Evolutionary conservation across 164 flowering plant species (phyloP).

Genomic region (Vitis labrusca): DNA sequence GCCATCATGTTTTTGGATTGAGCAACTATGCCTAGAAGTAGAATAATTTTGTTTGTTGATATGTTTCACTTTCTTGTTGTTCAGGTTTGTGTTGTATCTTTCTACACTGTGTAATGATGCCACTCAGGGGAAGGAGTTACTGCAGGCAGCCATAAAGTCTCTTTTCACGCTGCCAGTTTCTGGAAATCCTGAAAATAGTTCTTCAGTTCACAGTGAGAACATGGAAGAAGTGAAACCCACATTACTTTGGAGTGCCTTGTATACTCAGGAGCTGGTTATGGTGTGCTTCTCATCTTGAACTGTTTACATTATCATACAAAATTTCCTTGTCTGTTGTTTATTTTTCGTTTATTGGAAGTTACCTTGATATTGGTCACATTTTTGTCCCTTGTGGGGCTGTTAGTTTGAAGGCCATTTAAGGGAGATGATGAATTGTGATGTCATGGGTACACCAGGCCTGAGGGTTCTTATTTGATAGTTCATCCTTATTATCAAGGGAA

Average conservation of each 20-base stretch:
- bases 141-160: slow-evolving; percentile 56
- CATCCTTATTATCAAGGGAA: too few relatives aligned
- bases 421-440: background rate
- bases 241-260: slow-evolving; percentile 73
- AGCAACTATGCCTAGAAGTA: background rate
- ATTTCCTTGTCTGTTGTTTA: background rate
- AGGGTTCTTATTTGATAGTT: too few relatives aligned
- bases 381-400: background rate
- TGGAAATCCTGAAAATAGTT: slow-evolving; percentile 27
- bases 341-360: too few relatives aligned
- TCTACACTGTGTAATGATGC: slow-evolving; percentile 66
- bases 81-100: slow-evolving; percentile 79
- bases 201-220: slow-evolving; percentile 20
- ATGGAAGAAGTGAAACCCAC: slow-evolving; percentile 42
- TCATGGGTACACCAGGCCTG: too few relatives aligned
- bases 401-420: background rate
- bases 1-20: background rate
- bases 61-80: slow-evolving; percentile 7
- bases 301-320: background rate
- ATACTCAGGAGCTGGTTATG: slow-evolving; percentile 62
- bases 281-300: slow-evolving; percentile 33
- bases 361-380: too few relatives aligned
- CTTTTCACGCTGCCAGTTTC: slow-evolving; percentile 36
- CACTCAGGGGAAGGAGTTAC: slow-evolving; percentile 55
- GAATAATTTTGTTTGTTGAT: background rate